Percentiles rank a stretch among this genome's conserved stretches.
Conservation (phyloP, 257 asterid species). For the Fraxinus cuspidata region DNA sequence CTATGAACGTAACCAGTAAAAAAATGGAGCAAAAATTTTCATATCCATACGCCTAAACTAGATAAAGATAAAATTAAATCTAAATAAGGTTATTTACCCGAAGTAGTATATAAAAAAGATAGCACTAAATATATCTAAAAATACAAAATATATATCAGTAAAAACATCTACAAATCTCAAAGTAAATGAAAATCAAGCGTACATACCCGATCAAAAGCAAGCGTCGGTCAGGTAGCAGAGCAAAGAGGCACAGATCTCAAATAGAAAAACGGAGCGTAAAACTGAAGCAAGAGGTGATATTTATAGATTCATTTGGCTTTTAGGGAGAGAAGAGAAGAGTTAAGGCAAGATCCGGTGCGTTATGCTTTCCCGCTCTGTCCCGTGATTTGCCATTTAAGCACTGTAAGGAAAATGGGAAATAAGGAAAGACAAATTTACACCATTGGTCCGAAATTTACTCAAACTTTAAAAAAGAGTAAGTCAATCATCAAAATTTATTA, state of each 20-base stretch:
- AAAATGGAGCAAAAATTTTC: slow-evolving; percentile 5
- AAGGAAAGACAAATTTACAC: not conserved
- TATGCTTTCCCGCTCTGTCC: slow-evolving; percentile 54
- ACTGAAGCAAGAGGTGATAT: slow-evolving; percentile 42
- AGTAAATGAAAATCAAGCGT: slow-evolving; percentile 13
- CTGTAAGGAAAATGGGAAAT: slow-evolving; percentile 2
- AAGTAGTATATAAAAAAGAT: slow-evolving; percentile 2
- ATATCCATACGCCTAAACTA: slow-evolving; percentile 6
- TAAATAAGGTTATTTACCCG: not conserved
- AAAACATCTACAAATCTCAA: not conserved
- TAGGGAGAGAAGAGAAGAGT: slow-evolving; percentile 41
- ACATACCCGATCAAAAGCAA: slow-evolving; percentile 26
- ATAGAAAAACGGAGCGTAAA: slow-evolving; percentile 35
- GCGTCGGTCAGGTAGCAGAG: slow-evolving; percentile 41
- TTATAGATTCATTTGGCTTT: slow-evolving; percentile 27
- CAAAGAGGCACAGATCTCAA: slow-evolving; percentile 54
- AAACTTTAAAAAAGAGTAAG: too few species aligned
- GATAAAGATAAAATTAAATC: not conserved
- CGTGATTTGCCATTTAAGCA: slow-evolving; percentile 4
- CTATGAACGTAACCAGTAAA: slow-evolving; percentile 5
- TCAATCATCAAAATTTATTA: not conserved
- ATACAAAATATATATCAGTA: not conserved
- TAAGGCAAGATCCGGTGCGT: slow-evolving; percentile 34
- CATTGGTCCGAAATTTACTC: not conserved
- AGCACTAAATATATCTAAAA: slow-evolving; percentile 24